A percentile compares a stretch with the other conserved stretches of the same genome.
Conservation (phyloP, 108 stramenopile species). For the Pelagomonas calceolata region DNA sequence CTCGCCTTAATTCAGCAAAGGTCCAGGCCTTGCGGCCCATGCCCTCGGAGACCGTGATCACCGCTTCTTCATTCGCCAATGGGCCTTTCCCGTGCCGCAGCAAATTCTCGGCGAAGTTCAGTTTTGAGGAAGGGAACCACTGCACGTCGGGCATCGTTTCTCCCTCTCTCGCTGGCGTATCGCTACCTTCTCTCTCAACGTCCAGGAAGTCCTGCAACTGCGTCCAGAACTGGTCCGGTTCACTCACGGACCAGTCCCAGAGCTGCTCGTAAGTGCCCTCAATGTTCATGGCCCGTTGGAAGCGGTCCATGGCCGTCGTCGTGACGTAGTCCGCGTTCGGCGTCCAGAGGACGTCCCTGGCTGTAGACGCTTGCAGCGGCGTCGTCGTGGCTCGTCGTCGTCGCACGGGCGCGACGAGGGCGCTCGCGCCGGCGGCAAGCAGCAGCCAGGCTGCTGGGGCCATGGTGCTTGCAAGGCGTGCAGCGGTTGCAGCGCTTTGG, state of each 20-base stretch:
- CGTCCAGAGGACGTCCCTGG: slow-evolving; percentile 16
- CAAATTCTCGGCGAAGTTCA: slow-evolving; percentile 36
- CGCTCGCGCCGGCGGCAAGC: too few relatives aligned
- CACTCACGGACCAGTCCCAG: slow-evolving; percentile 25
- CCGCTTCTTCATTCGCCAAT: slow-evolving; percentile 11
- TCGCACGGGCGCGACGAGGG: too few relatives aligned
- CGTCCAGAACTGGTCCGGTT: slow-evolving; percentile 28
- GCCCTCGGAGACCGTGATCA: slow-evolving; percentile 20
- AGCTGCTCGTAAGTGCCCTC: slow-evolving; percentile 23
- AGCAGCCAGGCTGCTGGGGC: too few relatives aligned
- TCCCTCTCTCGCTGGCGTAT: slow-evolving; percentile 17
- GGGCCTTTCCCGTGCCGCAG: slow-evolving; percentile 13
- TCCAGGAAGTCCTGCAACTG: slow-evolving; percentile 21
- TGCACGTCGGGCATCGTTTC: slow-evolving; percentile 24
- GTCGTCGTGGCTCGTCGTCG: too few relatives aligned
- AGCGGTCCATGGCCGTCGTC: slow-evolving; percentile 20
- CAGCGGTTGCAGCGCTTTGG: too few relatives aligned
- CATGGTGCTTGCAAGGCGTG: too few relatives aligned
- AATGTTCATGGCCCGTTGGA: slow-evolving; percentile 13
- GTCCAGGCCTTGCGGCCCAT: slow-evolving; percentile 20
- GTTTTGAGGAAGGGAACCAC: slow-evolving; percentile 24
- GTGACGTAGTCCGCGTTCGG: slow-evolving; percentile 1
- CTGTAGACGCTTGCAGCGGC: too few relatives aligned
- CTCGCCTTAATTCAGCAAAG: slow-evolving; percentile 15
- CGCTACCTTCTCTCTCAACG: slow-evolving; percentile 18